Evolutionary conservation across 2,329 filamentous ascomycete genomes (phyloP).

Genomic region (Botryosphaeria dothidea): DNA sequence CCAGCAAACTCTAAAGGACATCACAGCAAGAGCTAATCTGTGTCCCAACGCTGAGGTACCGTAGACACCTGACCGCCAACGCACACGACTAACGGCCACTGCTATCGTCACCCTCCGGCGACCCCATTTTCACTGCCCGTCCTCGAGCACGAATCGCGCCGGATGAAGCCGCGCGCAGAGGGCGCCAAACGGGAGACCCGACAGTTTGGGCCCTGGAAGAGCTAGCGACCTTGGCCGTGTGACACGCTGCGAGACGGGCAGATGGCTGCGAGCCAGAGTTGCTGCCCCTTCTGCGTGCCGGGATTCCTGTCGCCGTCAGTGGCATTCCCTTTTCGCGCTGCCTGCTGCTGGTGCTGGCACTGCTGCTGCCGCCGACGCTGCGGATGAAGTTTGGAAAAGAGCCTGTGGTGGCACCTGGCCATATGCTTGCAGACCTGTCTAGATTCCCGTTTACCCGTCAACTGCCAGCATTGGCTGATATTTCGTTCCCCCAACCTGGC

Average conservation of each 20-base stretch:
- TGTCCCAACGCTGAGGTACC: neutral
- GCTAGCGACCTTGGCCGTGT: neutral
- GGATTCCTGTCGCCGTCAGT: neutral
- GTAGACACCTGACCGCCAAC: slow-evolving; percentile 6
- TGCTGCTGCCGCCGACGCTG: neutral
- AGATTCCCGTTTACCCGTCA: slow-evolving; percentile 10
- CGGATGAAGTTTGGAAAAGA: neutral
- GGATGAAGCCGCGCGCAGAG: neutral
- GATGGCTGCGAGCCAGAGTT: neutral
- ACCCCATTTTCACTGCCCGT: neutral
- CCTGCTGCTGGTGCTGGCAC: neutral
- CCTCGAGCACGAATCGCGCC: neutral
- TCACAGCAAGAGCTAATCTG: slow-evolving; percentile 2
- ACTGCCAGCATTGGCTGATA: neutral
- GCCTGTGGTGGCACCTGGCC: slow-evolving; percentile 6
- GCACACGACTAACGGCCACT: neutral
- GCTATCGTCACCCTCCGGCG: neutral
- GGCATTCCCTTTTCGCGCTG: neutral
- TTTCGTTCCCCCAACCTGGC: slow-evolving; percentile 7
- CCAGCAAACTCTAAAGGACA: neutral
- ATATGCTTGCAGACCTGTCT: neutral
- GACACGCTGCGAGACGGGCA: neutral
- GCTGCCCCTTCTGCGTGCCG: neutral
- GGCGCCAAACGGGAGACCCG: neutral
- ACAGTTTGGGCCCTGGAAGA: slow-evolving; percentile 4